phyloP scores from a whole-genome alignment of 2,329 filamentous ascomycete species.

The Lecanicillium sp. region DNA sequence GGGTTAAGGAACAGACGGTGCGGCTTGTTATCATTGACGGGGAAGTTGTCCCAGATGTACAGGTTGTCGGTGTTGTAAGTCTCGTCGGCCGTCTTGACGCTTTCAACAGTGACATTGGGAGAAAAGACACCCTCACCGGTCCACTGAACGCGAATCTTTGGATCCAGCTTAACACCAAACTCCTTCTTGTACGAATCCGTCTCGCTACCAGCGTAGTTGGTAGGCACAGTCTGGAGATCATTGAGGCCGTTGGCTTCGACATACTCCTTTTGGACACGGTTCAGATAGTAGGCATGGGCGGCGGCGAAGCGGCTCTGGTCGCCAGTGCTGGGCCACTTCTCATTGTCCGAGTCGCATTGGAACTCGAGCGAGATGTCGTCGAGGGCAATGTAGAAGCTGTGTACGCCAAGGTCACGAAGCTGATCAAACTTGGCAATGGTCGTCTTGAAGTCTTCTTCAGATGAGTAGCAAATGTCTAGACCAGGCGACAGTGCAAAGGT shows the following conservation, averaged over 20 bases:
- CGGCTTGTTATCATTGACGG: conserved; percentile 10
- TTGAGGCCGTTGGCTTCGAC: conserved; percentile 8
- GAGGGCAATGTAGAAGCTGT: conserved; percentile 11
- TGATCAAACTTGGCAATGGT: conserved; percentile 12
- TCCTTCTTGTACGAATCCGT: conserved; percentile 9
- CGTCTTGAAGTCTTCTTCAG: conserved; percentile 10
- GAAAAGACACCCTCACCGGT: conserved; percentile 12
- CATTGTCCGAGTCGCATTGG: conserved; percentile 9
- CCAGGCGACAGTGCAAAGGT: conserved; percentile 11
- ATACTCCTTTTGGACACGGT: conserved; percentile 11
- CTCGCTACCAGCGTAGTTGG: conserved; percentile 9
- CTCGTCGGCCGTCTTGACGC: conserved; percentile 5
- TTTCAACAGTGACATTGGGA: conserved; percentile 9
- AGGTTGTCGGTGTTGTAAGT: conserved; percentile 12
- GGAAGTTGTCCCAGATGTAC: conserved; percentile 13
- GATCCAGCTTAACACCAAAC: conserved; percentile 9
- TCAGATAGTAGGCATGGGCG: conserved; percentile 10
- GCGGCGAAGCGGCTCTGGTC: conserved; percentile 8
- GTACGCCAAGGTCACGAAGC: conserved; percentile 10
- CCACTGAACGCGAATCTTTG: conserved; percentile 10
- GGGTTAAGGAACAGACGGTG: conserved; percentile 11
- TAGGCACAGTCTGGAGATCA: conserved; percentile 11
- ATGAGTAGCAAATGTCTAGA: conserved; percentile 11
- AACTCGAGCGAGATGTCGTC: conserved; percentile 10
- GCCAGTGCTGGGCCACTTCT: conserved; percentile 4